A percentile compares a stretch with the other conserved stretches of the same genome.
Conservation (phyloP, 2,329 filamentous ascomycete species). For the Cercospora citrullina region DNA sequence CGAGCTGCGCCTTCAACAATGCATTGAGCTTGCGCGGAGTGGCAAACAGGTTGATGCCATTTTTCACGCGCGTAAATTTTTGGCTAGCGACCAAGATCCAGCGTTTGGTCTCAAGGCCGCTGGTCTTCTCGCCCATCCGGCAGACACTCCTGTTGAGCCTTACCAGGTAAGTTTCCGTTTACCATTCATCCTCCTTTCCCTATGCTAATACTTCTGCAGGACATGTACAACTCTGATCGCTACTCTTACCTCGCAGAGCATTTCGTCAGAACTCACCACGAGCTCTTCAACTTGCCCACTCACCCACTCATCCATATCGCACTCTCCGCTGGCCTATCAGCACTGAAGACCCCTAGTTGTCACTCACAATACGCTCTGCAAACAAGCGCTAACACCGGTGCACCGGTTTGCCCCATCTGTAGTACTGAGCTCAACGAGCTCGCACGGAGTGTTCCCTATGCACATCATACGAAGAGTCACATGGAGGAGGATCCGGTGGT, state of each 20-base stretch:
- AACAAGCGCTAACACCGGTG: slow-evolving; percentile 61
- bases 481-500: slow-evolving; percentile 85
- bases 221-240: slow-evolving; percentile 70
- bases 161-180: slow-evolving; percentile 53
- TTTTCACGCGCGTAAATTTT: slow-evolving; percentile 76
- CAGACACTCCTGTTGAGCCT: slow-evolving; percentile 59
- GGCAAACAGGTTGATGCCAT: slow-evolving; percentile 75
- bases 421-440: slow-evolving; percentile 92
- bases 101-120: slow-evolving; percentile 72
- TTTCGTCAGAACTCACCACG: slow-evolving; percentile 85
- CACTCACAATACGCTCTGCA: slow-evolving; percentile 66
- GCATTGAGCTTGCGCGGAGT: slow-evolving; percentile 81
- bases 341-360: slow-evolving; percentile 92
- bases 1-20: slow-evolving; percentile 89
- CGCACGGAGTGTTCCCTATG: slow-evolving; percentile 85
- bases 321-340: slow-evolving; percentile 84
- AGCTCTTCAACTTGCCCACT: slow-evolving; percentile 76
- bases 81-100: slow-evolving; percentile 67
- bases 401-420: slow-evolving; percentile 90
- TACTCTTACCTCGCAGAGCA: slow-evolving; percentile 76
- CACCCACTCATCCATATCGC: slow-evolving; percentile 87
- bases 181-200: neutral
- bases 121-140: slow-evolving; percentile 74
- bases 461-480: slow-evolving; percentile 90
- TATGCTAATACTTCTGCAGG: slow-evolving; percentile 48